These are phyloP conservation scores for Cladosporium phlei DNA, from an alignment of 2,329 filamentous ascomycete genomes.

Conservation along the genomic window DNA sequence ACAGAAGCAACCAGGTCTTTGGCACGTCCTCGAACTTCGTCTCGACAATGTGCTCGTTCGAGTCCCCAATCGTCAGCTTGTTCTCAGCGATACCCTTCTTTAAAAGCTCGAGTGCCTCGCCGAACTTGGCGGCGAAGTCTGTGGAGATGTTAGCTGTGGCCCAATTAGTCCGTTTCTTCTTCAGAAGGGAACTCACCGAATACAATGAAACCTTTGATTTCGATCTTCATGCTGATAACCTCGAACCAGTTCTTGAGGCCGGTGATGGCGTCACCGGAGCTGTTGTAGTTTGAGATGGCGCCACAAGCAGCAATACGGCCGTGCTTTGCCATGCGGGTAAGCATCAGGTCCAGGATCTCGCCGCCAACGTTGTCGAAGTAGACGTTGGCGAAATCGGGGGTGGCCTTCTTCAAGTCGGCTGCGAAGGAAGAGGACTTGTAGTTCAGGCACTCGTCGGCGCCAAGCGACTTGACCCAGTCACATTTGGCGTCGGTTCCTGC, in stretches of 20 bases:
- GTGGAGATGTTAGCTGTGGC: constrained; percentile 32
- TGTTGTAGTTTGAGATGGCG: constrained; percentile 65
- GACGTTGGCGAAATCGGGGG: constrained; percentile 53
- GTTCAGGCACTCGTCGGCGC: constrained; percentile 52
- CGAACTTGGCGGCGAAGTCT: constrained; percentile 25
- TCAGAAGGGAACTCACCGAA: too few species aligned
- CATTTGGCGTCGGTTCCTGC: constrained; percentile 52
- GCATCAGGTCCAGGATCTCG: constrained; percentile 63
- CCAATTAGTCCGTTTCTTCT: too few species aligned
- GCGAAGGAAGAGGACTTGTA: constrained; percentile 48
- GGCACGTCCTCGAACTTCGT: constrained; percentile 47
- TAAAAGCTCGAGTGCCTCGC: constrained; percentile 24
- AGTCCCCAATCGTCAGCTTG: constrained; percentile 43
- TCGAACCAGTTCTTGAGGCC: constrained; percentile 36
- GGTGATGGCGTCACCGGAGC: constrained; percentile 36
- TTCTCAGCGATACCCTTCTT: constrained; percentile 38
- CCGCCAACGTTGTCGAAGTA: constrained; percentile 73
- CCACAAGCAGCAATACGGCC: constrained; percentile 67
- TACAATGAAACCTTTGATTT: constrained; percentile 21
- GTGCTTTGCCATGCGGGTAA: constrained; percentile 57
- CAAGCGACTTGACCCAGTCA: constrained; percentile 46
- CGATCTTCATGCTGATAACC: constrained; percentile 31
- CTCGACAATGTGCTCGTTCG: constrained; percentile 43
- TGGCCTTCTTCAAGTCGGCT: constrained; percentile 44
- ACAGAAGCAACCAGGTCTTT: constrained; percentile 46